Conservation (phyloP, 345 rosid genomes). For the Salix viminalis region DNA sequence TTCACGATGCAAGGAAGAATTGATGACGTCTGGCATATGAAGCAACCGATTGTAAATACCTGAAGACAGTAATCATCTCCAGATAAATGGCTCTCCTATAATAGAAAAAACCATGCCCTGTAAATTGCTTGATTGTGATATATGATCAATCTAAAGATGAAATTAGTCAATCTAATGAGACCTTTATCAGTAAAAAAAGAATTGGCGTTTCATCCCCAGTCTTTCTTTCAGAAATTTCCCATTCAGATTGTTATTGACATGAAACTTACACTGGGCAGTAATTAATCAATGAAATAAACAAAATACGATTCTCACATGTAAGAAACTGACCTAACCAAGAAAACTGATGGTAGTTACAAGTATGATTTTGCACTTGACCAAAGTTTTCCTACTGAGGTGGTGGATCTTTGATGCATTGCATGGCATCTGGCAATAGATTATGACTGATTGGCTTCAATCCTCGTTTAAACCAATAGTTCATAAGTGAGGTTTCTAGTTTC, state of each 20-base stretch:
- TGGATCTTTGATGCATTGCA: constrained; percentile 55
- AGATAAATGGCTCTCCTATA: background rate
- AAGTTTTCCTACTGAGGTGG: constrained; percentile 31
- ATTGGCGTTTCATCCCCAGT: background rate
- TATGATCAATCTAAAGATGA: background rate
- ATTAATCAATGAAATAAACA: background rate
- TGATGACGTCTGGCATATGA: background rate
- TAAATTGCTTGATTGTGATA: background rate
- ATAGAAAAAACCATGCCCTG: background rate
- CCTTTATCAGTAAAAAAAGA: background rate
- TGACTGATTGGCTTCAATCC: constrained; percentile 67
- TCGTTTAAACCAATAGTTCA: constrained; percentile 56
- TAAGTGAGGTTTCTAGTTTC: constrained; percentile 60
- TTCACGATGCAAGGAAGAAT: background rate
- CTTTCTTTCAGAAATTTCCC: background rate
- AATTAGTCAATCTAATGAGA: background rate
- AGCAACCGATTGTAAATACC: background rate
- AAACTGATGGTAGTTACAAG: background rate
- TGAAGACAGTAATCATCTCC: background rate
- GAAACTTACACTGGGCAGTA: background rate
- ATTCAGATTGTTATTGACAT: background rate
- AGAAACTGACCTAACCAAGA: background rate
- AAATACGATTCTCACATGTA: background rate
- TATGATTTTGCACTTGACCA: constrained; percentile 11
- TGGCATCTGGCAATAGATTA: constrained; percentile 52